Evolutionary conservation across 345 rosid genomes (phyloP), one percentile per base, ranked within the genome.

Genomic region (Dipteronia dyeriana): DNA sequence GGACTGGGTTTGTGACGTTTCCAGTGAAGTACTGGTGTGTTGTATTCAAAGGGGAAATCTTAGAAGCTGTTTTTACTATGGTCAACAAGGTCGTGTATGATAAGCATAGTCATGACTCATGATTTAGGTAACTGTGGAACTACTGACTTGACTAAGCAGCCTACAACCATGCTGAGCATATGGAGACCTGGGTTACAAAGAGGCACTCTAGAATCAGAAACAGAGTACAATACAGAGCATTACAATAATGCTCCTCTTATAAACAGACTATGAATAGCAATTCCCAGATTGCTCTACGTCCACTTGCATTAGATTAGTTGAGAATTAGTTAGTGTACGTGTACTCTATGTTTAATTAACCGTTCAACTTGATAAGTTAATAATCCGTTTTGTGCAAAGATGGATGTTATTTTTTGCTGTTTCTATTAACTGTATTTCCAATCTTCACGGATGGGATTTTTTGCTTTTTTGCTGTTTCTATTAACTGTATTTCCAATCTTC

Each of bases 11-110:
- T 45, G 98, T 93, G 59, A 90, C 98, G 23, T 95, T 93, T 53
- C 94, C 95, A 1, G 88, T 95, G 26, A 93, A 92, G 84, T 92
- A 92, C 79, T 94, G 90, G 75, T 95, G 97, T 76, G 95, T 91
- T 47, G 97, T 90, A 39, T 92, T 92, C 82, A 91, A 90, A 80
- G 97, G 97, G 60, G 97, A 95, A 88, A 89, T 93, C 83, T 76
- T 93, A 76, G 98, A 95, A 85, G 96, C 98, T 83, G 97, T 89
- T 75, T 97, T 95, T 81, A 89, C 98, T 22, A 84, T 87, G 92
- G 98, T 95, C 74, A 93, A 91, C 79, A 92, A 92, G 98, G 98
- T n/a, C n/a, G n/a, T n/a, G n/a, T n/a, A n/a, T n/a, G n/a, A n/a
- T n/a, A n/a, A n/a, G n/a, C n/a, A n/a, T n/a, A n/a, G n/a, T n/a